These are phyloP conservation scores for Cyclocybe aegerita DNA, from an alignment of 768 basidiomycete species.

Conservation along the genomic window DNA sequence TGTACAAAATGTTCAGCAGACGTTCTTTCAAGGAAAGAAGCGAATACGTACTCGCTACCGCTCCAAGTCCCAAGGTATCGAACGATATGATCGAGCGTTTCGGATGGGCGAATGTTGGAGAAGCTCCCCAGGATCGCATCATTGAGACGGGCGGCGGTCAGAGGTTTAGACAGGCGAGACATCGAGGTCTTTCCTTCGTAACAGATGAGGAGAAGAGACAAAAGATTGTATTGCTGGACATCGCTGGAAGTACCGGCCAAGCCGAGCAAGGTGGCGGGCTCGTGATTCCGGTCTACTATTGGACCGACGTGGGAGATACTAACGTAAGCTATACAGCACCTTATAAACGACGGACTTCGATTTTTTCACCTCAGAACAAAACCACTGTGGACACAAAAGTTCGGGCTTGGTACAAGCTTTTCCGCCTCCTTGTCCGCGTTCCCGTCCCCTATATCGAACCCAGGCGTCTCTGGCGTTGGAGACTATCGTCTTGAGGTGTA, in stretches of 20 bases:
- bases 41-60: conserved; percentile 70
- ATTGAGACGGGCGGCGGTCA: conserved; percentile 51
- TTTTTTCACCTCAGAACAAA: conserved; percentile 55
- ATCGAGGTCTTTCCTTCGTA: conserved; percentile 28
- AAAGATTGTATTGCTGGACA: conserved; percentile 6
- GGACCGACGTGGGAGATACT: conserved; percentile 37
- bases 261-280: conserved; percentile 5
- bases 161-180: conserved; percentile 48
- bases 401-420: conserved; percentile 81
- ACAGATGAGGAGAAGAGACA: background rate
- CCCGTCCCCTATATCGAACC: conserved; percentile 78
- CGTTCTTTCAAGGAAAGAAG: background rate
- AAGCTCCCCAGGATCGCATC: conserved; percentile 69
- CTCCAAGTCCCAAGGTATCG: conserved; percentile 82
- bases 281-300: conserved; percentile 21
- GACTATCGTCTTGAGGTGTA: conserved; percentile 29
- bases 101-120: conserved; percentile 53
- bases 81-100: conserved; percentile 69
- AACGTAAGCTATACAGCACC: conserved; percentile 37
- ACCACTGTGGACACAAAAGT: conserved; percentile 86
- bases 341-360: conserved; percentile 16
- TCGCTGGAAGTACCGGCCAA: background rate
- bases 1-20: conserved; percentile 23
- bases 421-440: conserved; percentile 93
- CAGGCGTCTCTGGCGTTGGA: conserved; percentile 33